A percentile compares a stretch with the other conserved stretches of the same genome.
phyloP scores from a whole-genome alignment of 148 eudicot genomes.

The Fagopyrum tataricum region DNA sequence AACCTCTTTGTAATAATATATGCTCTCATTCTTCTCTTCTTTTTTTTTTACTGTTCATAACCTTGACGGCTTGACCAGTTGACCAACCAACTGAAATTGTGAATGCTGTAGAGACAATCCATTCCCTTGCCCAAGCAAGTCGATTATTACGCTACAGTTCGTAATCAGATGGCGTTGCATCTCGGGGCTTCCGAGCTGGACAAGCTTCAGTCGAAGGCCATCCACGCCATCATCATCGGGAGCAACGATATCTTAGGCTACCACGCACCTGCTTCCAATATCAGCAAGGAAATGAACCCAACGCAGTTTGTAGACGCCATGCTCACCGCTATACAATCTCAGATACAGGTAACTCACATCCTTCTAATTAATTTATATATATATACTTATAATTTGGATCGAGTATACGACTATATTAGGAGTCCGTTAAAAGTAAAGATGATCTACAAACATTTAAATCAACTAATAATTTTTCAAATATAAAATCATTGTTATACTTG shows the following conservation, averaged over 20 bases:
- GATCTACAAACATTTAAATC: no score
- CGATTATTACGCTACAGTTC: constrained; percentile 33
- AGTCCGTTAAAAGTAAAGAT: no score
- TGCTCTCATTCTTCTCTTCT: not conserved
- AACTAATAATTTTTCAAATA: no score
- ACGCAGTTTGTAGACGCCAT: constrained; percentile 34
- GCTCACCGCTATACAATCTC: constrained; percentile 33
- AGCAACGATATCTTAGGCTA: constrained; percentile 65
- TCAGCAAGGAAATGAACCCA: not conserved
- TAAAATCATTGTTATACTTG: no score
- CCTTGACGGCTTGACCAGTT: no score
- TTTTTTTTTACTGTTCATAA: no score
- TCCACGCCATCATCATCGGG: constrained; percentile 56
- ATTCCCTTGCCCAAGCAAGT: constrained; percentile 51
- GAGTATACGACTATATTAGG: no score
- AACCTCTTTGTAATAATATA: constrained; percentile 34
- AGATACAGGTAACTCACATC: constrained; percentile 42
- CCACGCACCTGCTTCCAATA: constrained; percentile 11
- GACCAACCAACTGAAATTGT: not conserved
- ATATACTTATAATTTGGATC: no score
- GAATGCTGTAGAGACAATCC: constrained; percentile 28
- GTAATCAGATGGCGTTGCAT: constrained; percentile 26
- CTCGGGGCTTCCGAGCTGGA: constrained; percentile 32
- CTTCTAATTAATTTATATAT: no score
- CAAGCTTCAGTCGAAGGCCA: constrained; percentile 42